Evolutionary conservation across 441 rosid species (phyloP), one percentile per base, ranked within the genome.

Genomic region (Daphne laureola): DNA sequence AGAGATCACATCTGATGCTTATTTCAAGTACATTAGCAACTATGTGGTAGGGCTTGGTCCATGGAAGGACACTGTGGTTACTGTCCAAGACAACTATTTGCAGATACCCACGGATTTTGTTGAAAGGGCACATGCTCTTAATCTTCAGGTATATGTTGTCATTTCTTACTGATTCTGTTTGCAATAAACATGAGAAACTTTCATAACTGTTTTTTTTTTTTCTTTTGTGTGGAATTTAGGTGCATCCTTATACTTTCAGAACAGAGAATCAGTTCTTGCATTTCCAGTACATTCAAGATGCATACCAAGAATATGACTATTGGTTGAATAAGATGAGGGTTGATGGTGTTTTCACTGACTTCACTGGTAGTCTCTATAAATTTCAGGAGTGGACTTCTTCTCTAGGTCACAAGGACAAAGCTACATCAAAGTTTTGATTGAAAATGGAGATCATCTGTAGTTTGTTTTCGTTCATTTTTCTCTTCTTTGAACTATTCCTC

Each of bases 291-390:
- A 56, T 75, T 75, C 84, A 87, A 70, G 98, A 93, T 35, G 81
- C 96, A 0, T 83, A 84, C 43, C 47, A 51, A 14, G 98, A 93
- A 64, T 90, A 86, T 38, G 79, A 75, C 51, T 90, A 68, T 58
- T 93, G 98, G 98, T 59, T 89, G 55, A 79, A 80, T 67, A 74
- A 76, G 71, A 76, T 93, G 0, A 89, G 95, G 57, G 86, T 89
- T 0, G 98, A 93, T 64, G 97, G 98, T 27, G 80, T 87, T 61
- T 90, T 93, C 63, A 93, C 98, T 16, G 98, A 93, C 69, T 93
- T 90, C 76, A 73, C 98, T 0, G 93, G 95, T 43, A 90, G 95
- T 67, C 80, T 90, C 18, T 90, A 83, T 47, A 67, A 70, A 14
- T 87, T 31, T 56, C 93, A 81, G 71, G 87, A 90, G 59, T 67